Conservation (phyloP, 2,329 filamentous ascomycete species). For the Corinectria fuckeliana region DNA sequence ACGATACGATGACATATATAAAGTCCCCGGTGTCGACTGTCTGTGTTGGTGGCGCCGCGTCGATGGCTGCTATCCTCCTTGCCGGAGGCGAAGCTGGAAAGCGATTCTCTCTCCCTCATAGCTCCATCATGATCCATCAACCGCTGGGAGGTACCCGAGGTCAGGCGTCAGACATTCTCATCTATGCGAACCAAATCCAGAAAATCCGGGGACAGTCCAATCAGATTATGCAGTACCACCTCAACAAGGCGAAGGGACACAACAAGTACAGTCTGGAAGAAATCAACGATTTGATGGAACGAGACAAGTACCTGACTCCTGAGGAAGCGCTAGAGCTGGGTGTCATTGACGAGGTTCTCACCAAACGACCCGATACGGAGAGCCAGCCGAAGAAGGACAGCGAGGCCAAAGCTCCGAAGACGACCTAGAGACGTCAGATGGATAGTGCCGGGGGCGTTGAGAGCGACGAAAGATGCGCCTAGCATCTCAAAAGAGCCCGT, state of each 20-base stretch:
- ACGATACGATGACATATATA: constrained; percentile 99
- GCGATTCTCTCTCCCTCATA: constrained; percentile 89
- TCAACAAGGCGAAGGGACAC: constrained; percentile 77
- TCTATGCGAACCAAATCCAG: constrained; percentile 97
- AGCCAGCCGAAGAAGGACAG: constrained; percentile 39
- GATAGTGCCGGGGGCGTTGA: neutral
- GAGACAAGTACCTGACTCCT: constrained; percentile 92
- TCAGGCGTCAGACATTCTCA: constrained; percentile 82
- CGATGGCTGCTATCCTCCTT: constrained; percentile 90
- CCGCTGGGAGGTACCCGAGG: constrained; percentile 77
- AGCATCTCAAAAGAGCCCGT: neutral
- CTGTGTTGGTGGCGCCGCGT: constrained; percentile 91
- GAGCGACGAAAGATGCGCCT: neutral
- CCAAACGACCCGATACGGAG: constrained; percentile 60
- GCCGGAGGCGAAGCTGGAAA: constrained; percentile 86
- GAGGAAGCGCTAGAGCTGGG: constrained; percentile 88
- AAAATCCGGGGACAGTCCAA: constrained; percentile 86
- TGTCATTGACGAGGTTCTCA: constrained; percentile 88
- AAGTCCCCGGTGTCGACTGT: constrained; percentile 91
- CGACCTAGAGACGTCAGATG: constrained; percentile 4
- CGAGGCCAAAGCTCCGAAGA: constrained; percentile 18
- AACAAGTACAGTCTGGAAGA: constrained; percentile 82
- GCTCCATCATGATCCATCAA: constrained; percentile 96
- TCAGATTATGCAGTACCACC: constrained; percentile 83
- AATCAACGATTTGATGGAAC: constrained; percentile 94